phyloP scores from a whole-genome alignment of 2,329 filamentous ascomycete species.

The Paecilomyces sp. region DNA sequence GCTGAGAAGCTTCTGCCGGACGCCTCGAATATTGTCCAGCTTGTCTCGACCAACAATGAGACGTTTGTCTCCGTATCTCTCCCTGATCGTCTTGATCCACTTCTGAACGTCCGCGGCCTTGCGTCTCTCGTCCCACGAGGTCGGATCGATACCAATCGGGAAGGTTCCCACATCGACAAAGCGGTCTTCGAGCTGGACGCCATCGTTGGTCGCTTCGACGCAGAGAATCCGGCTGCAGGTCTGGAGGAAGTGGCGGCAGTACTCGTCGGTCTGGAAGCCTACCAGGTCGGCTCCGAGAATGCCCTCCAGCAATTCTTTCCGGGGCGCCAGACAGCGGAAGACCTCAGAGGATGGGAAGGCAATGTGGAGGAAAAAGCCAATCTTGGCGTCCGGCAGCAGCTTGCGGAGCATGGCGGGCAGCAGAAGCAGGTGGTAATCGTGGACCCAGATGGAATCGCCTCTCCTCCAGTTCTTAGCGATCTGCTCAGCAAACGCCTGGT shows the following conservation, averaged over 20 bases:
- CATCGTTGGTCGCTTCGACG: constrained; percentile 84
- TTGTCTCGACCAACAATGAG: constrained; percentile 92
- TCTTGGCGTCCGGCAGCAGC: constrained; percentile 80
- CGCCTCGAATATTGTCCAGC: constrained; percentile 84
- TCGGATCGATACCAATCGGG: constrained; percentile 86
- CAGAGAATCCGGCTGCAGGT: constrained; percentile 86
- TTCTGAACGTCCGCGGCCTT: constrained; percentile 64
- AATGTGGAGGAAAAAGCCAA: constrained; percentile 92
- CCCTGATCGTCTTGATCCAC: constrained; percentile 73
- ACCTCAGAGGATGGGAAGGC: constrained; percentile 95
- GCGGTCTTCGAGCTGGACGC: constrained; percentile 82
- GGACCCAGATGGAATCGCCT: constrained; percentile 87
- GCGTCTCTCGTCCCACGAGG: constrained; percentile 64
- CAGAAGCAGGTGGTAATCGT: constrained; percentile 89
- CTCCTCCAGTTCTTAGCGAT: constrained; percentile 90
- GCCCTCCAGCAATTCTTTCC: constrained; percentile 80
- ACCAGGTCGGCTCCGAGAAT: constrained; percentile 90
- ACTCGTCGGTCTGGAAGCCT: constrained; percentile 90
- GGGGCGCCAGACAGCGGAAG: constrained; percentile 81
- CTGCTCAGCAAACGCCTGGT: constrained; percentile 85
- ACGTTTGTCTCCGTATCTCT: constrained; percentile 80
- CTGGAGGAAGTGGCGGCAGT: constrained; percentile 88
- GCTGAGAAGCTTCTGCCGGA: constrained; percentile 85
- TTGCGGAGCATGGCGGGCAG: constrained; percentile 85
- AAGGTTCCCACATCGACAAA: constrained; percentile 83